Conservation (phyloP, 2,329 filamentous ascomycete genomes). For the Aspergillus vadensis region DNA sequence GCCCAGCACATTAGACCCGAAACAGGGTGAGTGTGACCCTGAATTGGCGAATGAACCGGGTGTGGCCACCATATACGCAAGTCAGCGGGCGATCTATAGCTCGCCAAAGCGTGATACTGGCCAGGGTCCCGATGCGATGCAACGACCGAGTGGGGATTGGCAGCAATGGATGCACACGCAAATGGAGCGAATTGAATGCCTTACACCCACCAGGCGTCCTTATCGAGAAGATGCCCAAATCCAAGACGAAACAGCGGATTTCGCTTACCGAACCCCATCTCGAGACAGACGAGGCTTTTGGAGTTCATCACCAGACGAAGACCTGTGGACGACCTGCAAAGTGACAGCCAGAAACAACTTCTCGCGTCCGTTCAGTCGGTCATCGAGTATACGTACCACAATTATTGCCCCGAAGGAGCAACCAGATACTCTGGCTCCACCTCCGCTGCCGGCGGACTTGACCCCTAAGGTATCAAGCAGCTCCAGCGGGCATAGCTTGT, state of each 20-base stretch:
- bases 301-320: not conserved
- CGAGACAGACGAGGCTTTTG: conserved; percentile 1
- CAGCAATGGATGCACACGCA: conserved; percentile 42
- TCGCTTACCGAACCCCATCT: conserved; percentile 2
- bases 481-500: not conserved
- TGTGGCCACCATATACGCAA: conserved; percentile 41
- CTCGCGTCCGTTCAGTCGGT: conserved; percentile 40
- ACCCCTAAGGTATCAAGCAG: conserved; percentile 3
- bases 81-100: conserved; percentile 31
- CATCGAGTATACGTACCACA: conserved; percentile 33
- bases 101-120: conserved; percentile 30
- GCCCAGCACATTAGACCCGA: conserved; percentile 18
- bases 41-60: conserved; percentile 30
- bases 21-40: conserved; percentile 4
- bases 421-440: not conserved
- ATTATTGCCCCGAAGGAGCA: conserved; percentile 17
- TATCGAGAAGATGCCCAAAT: conserved; percentile 44
- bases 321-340: conserved; percentile 7
- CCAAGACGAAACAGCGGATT: conserved; percentile 29
- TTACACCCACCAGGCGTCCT: conserved; percentile 34
- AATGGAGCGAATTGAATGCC: conserved; percentile 35
- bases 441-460: conserved; percentile 8
- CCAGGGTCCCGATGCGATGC: conserved; percentile 2
- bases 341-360: conserved; percentile 34
- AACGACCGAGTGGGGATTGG: conserved; percentile 38